Evolutionary conservation across 78 protist species (phyloP).

Genomic region (Chrysochromulina tobinii): DNA sequence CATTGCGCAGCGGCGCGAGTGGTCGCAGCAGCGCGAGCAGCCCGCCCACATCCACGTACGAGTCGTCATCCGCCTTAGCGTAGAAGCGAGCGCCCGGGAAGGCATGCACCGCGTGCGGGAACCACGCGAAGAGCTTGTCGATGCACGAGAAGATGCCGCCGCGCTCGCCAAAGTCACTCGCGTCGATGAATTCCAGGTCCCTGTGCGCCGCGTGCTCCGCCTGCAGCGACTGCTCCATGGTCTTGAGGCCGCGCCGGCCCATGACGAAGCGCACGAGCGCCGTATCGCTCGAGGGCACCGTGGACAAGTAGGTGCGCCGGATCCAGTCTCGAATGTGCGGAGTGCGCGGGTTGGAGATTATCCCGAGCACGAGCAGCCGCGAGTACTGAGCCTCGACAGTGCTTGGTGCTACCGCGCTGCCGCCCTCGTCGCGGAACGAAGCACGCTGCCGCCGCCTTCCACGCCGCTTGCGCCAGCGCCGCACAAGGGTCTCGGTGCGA

Average conservation of each 20-base stretch:
- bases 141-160: slow-evolving; percentile 22
- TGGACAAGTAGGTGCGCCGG: background rate
- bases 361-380: background rate
- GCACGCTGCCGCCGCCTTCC: no score
- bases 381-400: no score
- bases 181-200: background rate
- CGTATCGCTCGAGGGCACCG: background rate
- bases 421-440: no score
- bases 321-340: background rate
- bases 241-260: background rate
- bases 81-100: background rate
- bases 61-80: background rate
- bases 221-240: no score
- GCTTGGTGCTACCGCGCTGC: no score
- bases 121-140: slow-evolving; percentile 24
- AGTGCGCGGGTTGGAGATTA: background rate
- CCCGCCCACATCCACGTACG: no score
- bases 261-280: background rate
- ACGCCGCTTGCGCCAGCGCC: no score
- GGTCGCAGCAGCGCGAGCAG: no score
- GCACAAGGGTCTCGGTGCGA: no score
- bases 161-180: background rate
- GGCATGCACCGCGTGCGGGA: background rate
- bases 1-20: no score
- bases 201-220: no score